These are phyloP conservation scores for Rhodotorula sp. DNA, from an alignment of 1,284 basidiomycete species.

Conservation along the genomic window DNA sequence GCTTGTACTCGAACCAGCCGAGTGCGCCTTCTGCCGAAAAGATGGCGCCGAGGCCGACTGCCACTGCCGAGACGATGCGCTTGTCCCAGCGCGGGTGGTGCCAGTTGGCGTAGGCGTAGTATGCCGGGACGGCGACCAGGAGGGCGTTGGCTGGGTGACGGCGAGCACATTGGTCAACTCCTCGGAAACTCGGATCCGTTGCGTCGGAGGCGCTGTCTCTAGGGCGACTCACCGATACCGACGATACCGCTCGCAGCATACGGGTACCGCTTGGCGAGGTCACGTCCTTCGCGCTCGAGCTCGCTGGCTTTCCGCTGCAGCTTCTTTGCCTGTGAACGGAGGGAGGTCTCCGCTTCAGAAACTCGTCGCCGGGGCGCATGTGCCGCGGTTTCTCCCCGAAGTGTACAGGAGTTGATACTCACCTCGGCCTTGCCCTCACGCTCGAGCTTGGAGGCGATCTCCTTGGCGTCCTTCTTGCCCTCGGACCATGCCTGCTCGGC, in stretches of 20 bases:
- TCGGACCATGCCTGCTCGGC: constrained; percentile 16
- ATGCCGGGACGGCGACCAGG: constrained; percentile 66
- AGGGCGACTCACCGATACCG: constrained; percentile 58
- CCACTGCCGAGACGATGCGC: constrained; percentile 62
- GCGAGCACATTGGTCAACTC: neutral
- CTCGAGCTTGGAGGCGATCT: constrained; percentile 24
- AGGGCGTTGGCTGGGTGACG: constrained; percentile 62
- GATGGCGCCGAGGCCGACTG: constrained; percentile 64
- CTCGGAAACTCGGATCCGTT: constrained; percentile 38
- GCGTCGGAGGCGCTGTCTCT: constrained; percentile 63
- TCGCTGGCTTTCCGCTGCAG: constrained; percentile 60
- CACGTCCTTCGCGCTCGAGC: constrained; percentile 60
- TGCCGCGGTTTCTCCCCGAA: neutral
- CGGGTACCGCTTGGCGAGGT: constrained; percentile 65
- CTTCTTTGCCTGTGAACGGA: constrained; percentile 33
- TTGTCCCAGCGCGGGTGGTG: constrained; percentile 66
- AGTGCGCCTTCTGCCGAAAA: constrained; percentile 50
- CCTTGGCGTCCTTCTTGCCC: constrained; percentile 30
- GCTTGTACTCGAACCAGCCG: constrained; percentile 35
- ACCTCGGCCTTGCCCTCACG: constrained; percentile 28
- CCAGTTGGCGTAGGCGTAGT: constrained; percentile 69
- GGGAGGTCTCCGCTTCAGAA: neutral
- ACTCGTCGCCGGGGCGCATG: neutral
- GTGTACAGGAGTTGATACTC: neutral
- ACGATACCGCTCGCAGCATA: constrained; percentile 67